A percentile compares a stretch with the other conserved stretches of the same genome.
Evolutionary conservation across 805 yeast genomes (phyloP).

Genomic region (Scheffersomyces coipomensis): DNA sequence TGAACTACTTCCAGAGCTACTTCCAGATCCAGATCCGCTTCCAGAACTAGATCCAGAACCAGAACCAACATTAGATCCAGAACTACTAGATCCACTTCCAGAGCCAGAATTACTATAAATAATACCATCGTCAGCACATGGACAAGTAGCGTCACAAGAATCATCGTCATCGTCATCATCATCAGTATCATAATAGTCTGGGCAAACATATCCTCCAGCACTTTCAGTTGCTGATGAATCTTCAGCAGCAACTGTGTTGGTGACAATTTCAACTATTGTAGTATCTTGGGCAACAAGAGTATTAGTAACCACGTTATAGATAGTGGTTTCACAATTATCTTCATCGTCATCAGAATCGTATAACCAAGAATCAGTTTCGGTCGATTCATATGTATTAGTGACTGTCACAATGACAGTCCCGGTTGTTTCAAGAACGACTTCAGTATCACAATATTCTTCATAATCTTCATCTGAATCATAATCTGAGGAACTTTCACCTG

Average conservation of each 20-base stretch:
- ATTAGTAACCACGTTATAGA: neutral
- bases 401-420: conserved; percentile 3
- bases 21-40: no score
- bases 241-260: neutral
- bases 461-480: conserved; percentile 5
- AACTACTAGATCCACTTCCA: conserved; percentile 5
- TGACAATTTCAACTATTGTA: neutral
- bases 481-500: conserved; percentile 4
- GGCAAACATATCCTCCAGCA: neutral
- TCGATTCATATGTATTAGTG: conserved; percentile 3
- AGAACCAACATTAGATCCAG: conserved; percentile 7
- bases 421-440: conserved; percentile 1
- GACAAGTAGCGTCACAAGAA: conserved; percentile 11
- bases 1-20: conserved; percentile 9
- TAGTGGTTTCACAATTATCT: neutral
- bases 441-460: conserved; percentile 10
- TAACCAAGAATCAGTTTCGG: conserved; percentile 3
- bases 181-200: conserved; percentile 1
- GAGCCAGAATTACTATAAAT: conserved; percentile 5
- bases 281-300: no score
- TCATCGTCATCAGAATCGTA: conserved; percentile 7
- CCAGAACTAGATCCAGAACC: conserved; percentile 7
- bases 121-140: conserved; percentile 3
- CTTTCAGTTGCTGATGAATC: neutral
- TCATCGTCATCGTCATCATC: conserved; percentile 15